Percentiles rank a stretch among this genome's conserved stretches.
Conservation (phyloP, 495 filamentous ascomycete genomes). For the Pyrenula aspistea region DNA sequence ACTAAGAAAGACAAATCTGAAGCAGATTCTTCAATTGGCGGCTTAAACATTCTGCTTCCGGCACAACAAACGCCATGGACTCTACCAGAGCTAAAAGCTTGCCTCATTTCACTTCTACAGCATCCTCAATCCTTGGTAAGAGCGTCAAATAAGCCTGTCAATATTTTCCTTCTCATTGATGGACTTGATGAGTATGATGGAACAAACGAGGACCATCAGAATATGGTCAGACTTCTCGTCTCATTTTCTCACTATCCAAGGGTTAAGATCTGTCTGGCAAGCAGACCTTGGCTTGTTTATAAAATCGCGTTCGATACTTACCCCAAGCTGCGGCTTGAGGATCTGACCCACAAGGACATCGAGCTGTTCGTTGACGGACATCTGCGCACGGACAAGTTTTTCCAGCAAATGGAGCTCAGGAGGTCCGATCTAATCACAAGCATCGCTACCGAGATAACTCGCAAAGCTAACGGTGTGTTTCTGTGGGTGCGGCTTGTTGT, state of each 20-base stretch:
- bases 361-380: neutral
- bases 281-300: neutral
- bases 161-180: too few species aligned
- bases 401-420: constrained; percentile 18
- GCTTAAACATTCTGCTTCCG: too few species aligned
- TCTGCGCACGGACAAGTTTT: neutral
- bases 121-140: too few species aligned
- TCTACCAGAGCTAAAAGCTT: too few species aligned
- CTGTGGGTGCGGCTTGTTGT: constrained; percentile 3
- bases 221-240: constrained; percentile 43
- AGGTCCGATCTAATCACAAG: neutral
- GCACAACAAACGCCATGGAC: too few species aligned
- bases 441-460: neutral
- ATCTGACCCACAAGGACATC: neutral
- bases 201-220: constrained; percentile 1
- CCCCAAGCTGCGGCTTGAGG: constrained; percentile 1
- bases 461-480: constrained; percentile 2
- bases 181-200: constrained; percentile 52
- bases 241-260: neutral
- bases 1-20: too few species aligned
- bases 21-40: too few species aligned
- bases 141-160: too few species aligned
- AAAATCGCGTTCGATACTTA: neutral
- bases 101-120: too few species aligned
- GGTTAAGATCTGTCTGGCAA: constrained; percentile 3